phyloP scores from a whole-genome alignment of 805 yeast species.

The Lipomyces oligophaga region DNA sequence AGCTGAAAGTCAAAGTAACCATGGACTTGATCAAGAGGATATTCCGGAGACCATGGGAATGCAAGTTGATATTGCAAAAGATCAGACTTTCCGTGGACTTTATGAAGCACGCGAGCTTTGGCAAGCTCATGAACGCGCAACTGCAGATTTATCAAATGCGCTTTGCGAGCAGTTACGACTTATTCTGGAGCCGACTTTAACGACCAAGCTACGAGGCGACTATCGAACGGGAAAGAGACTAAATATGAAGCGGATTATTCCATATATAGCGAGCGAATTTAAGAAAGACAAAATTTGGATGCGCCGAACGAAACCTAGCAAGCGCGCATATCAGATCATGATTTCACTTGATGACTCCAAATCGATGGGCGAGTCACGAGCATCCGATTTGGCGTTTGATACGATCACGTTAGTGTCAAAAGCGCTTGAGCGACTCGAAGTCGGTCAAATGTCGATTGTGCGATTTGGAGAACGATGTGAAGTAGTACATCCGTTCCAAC shows the following conservation, averaged over 20 bases:
- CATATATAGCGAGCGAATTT: constrained; percentile 96
- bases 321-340: constrained; percentile 96
- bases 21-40: constrained; percentile 33
- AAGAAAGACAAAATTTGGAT: constrained; percentile 98
- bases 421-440: constrained; percentile 88
- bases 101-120: constrained; percentile 75
- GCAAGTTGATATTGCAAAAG: constrained; percentile 8
- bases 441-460: constrained; percentile 87
- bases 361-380: constrained; percentile 91
- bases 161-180: constrained; percentile 89
- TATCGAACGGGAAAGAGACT: constrained; percentile 95
- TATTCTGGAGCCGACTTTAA: constrained; percentile 90
- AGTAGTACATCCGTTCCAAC: constrained; percentile 85
- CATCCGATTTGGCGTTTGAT: constrained; percentile 89
- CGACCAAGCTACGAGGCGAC: constrained; percentile 94
- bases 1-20: constrained; percentile 35
- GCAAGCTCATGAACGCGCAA: constrained; percentile 77
- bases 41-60: constrained; percentile 13
- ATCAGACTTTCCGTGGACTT: constrained; percentile 41
- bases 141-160: constrained; percentile 80
- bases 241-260: constrained; percentile 95
- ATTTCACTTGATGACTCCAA: constrained; percentile 95
- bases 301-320: constrained; percentile 94
- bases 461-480: constrained; percentile 81
- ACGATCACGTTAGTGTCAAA: constrained; percentile 90